These are phyloP conservation scores for Neurospora intermedia DNA, from an alignment of 495 filamentous ascomycete genomes.

Conservation along the genomic window DNA sequence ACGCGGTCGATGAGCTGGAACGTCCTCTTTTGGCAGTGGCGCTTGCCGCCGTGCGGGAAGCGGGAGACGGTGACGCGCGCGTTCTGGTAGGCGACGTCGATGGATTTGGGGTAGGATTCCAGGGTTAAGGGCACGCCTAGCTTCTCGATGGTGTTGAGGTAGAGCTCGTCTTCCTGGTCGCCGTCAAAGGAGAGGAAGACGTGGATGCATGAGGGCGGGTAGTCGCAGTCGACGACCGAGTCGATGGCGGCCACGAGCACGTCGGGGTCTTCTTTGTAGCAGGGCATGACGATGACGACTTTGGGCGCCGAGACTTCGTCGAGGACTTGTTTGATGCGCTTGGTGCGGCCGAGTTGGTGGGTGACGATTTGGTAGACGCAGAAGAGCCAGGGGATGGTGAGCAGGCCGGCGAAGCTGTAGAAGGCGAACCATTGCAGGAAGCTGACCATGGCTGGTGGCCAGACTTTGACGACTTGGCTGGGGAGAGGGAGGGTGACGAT, in stretches of 20 bases:
- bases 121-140: conserved; percentile 74
- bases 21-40: conserved; percentile 86
- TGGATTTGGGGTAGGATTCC: conserved; percentile 74
- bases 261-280: conserved; percentile 85
- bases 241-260: conserved; percentile 82
- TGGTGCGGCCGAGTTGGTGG: conserved; percentile 68
- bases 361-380: conserved; percentile 87
- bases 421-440: conserved; percentile 94
- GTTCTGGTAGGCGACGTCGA: conserved; percentile 76
- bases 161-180: conserved; percentile 76
- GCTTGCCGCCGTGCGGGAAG: conserved; percentile 88
- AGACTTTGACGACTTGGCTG: conserved; percentile 52
- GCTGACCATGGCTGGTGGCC: conserved; percentile 53
- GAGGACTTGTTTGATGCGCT: conserved; percentile 71
- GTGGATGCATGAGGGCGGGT: conserved; percentile 86
- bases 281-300: conserved; percentile 95
- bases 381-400: conserved; percentile 85
- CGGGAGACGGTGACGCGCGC: conserved; percentile 85
- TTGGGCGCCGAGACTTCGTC: conserved; percentile 85
- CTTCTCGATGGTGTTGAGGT: conserved; percentile 77
- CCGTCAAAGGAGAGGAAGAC: conserved; percentile 97
- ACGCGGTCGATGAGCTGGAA: conserved; percentile 93
- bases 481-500: conserved; percentile 87
- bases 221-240: conserved; percentile 90
- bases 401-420: conserved; percentile 77